phyloP scores from a whole-genome alignment of 169 alveolate species.

The Plasmodium malariae region DNA sequence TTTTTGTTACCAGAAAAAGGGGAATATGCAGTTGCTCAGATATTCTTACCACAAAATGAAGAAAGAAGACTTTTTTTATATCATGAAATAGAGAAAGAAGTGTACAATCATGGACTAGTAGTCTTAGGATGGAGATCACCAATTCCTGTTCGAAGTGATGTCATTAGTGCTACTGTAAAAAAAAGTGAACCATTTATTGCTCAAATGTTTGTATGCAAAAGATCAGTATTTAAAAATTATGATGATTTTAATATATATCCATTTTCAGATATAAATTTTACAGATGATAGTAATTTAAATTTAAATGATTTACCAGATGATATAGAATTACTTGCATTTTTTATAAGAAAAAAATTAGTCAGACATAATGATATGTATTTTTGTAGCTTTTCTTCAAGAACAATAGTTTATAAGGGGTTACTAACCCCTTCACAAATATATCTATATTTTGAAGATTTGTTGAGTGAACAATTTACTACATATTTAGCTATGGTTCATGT shows the following conservation, averaged over 20 bases:
- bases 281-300: slow-evolving; percentile 62
- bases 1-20: slow-evolving; percentile 78
- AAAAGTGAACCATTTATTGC: slow-evolving; percentile 84
- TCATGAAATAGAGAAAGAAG: slow-evolving; percentile 49
- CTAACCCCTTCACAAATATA: slow-evolving; percentile 76
- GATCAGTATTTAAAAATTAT: slow-evolving; percentile 74
- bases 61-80: slow-evolving; percentile 64
- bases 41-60: slow-evolving; percentile 78
- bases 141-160: slow-evolving; percentile 79
- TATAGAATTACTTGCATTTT: slow-evolving; percentile 55
- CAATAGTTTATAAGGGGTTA: slow-evolving; percentile 77
- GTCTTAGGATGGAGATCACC: slow-evolving; percentile 85
- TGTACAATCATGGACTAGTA: slow-evolving; percentile 61
- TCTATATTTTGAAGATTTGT: slow-evolving; percentile 69
- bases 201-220: slow-evolving; percentile 79
- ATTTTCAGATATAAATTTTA: slow-evolving; percentile 59
- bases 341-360: slow-evolving; percentile 73
- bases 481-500: slow-evolving; percentile 77
- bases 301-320: slow-evolving; percentile 65
- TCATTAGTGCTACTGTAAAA: slow-evolving; percentile 80
- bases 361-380: slow-evolving; percentile 71
- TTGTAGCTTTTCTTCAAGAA: slow-evolving; percentile 77
- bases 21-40: slow-evolving; percentile 79
- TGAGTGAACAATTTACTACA: slow-evolving; percentile 68
- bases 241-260: slow-evolving; percentile 67